phyloP scores from a whole-genome alignment of 225 moss, liverwort and hornwort genomes.

The Bryoerythrophyllum caledonicum region DNA sequence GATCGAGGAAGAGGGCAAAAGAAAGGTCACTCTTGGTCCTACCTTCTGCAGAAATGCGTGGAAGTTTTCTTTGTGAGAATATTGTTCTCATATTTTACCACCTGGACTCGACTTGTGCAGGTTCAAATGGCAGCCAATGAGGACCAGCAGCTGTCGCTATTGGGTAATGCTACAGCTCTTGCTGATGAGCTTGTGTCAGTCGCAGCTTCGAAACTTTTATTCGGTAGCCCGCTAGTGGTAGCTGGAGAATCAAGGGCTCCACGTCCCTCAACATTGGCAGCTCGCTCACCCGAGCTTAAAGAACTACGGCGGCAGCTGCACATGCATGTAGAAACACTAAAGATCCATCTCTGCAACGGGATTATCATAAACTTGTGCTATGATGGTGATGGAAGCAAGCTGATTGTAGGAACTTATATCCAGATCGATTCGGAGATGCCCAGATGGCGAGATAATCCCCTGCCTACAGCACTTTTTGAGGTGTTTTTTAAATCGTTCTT shows the following conservation, averaged over 20 bases:
- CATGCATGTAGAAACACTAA: constrained; percentile 70
- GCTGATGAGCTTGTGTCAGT: constrained; percentile 87
- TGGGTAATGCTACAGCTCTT: constrained; percentile 87
- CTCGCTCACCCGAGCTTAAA: constrained; percentile 85
- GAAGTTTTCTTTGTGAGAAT: not conserved
- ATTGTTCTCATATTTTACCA: not conserved
- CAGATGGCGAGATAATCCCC: constrained; percentile 70
- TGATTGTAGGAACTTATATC: constrained; percentile 66
- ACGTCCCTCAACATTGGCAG: constrained; percentile 47
- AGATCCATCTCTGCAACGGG: constrained; percentile 77
- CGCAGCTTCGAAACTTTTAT: constrained; percentile 73
- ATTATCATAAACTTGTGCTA: constrained; percentile 76
- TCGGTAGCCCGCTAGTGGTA: constrained; percentile 37
- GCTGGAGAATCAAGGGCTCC: constrained; percentile 48
- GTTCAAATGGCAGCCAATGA: constrained; percentile 71
- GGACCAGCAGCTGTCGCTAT: constrained; percentile 78
- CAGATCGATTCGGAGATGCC: constrained; percentile 62
- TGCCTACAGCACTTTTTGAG: constrained; percentile 86
- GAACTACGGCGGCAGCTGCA: constrained; percentile 84
- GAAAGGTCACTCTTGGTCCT: constrained; percentile 40
- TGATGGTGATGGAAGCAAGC: constrained; percentile 71
- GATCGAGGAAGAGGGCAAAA: constrained; percentile 67
- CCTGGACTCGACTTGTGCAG: constrained; percentile 25
- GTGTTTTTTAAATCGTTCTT: constrained; percentile 22
- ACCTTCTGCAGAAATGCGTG: not conserved